A percentile compares a stretch with the other conserved stretches of the same genome.
These are phyloP conservation scores for Dipodascopsis tothii DNA, from an alignment of 805 yeast species.

Conservation along the genomic window DNA sequence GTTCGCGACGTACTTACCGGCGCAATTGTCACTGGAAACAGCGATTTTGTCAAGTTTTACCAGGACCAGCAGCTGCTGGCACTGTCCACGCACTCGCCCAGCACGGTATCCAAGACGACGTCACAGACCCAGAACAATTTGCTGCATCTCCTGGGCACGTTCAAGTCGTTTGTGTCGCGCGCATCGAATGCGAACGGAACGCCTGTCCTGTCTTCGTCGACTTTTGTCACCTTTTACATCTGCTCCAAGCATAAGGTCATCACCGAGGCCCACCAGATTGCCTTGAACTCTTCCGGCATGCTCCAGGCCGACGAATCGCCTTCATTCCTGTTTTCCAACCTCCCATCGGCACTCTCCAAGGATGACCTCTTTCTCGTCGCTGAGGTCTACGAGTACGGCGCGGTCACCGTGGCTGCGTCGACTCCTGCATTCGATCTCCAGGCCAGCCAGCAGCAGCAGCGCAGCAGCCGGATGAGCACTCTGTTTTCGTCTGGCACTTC, in stretches of 20 bases:
- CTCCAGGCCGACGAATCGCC: not conserved
- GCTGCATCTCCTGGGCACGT: conserved; percentile 67
- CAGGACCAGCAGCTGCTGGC: conserved; percentile 64
- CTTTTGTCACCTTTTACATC: conserved; percentile 41
- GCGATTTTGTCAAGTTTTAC: conserved; percentile 52
- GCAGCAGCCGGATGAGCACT: not conserved
- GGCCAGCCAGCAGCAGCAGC: not conserved
- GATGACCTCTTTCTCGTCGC: conserved; percentile 71
- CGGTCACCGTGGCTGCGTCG: not conserved
- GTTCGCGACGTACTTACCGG: conserved; percentile 30
- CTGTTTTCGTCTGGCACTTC: conserved; percentile 1
- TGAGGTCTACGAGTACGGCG: conserved; percentile 49
- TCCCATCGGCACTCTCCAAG: conserved; percentile 53
- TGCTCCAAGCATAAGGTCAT: conserved; percentile 56
- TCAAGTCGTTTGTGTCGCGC: conserved; percentile 57
- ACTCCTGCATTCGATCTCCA: not conserved
- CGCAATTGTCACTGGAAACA: conserved; percentile 25
- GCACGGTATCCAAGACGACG: not conserved
- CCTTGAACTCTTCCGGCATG: not conserved
- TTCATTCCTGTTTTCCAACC: conserved; percentile 59
- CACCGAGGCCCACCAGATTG: conserved; percentile 50
- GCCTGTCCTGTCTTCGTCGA: conserved; percentile 42
- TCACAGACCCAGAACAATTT: conserved; percentile 28
- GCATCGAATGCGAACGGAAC: conserved; percentile 58
- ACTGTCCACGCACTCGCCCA: conserved; percentile 36